Evolutionary conservation across 768 basidiomycete genomes (phyloP).

Genomic region (Clavulina sp.): DNA sequence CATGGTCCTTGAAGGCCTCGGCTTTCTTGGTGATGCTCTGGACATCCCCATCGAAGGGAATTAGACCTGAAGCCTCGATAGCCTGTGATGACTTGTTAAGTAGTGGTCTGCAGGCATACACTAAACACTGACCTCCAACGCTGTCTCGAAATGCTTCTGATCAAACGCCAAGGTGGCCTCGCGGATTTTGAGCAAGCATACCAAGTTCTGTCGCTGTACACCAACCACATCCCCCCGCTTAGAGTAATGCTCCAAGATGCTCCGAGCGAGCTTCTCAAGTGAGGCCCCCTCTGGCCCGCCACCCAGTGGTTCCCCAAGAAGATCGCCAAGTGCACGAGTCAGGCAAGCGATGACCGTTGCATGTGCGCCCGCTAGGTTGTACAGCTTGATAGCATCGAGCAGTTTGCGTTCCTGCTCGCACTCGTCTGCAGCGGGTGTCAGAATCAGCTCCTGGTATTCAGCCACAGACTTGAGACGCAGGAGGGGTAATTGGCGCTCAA

Average conservation of each 20-base stretch:
- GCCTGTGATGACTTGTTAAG: constrained; percentile 30
- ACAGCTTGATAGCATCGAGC: constrained; percentile 84
- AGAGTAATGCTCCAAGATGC: constrained; percentile 64
- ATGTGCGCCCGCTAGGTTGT: constrained; percentile 87
- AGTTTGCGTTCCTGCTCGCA: constrained; percentile 61
- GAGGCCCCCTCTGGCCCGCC: constrained; percentile 44
- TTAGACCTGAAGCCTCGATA: constrained; percentile 71
- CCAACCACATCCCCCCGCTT: constrained; percentile 42
- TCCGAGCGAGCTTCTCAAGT: constrained; percentile 57
- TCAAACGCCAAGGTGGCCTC: constrained; percentile 66
- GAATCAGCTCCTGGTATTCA: constrained; percentile 67
- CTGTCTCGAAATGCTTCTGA: constrained; percentile 50
- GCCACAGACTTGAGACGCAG: constrained; percentile 46
- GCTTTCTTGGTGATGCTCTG: constrained; percentile 69
- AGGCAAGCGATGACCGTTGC: constrained; percentile 74
- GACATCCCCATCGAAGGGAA: constrained; percentile 76
- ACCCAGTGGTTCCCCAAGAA: constrained; percentile 42
- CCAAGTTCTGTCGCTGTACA: constrained; percentile 53
- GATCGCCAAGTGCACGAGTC: constrained; percentile 71
- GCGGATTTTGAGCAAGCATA: constrained; percentile 59
- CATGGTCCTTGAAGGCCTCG: constrained; percentile 81
- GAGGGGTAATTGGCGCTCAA: constrained; percentile 67
- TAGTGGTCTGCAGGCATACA: background rate
- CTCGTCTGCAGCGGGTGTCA: constrained; percentile 63
- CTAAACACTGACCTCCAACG: constrained; percentile 50